Conservation (phyloP, 306 rosid genomes). For the Vicia sativa region DNA sequence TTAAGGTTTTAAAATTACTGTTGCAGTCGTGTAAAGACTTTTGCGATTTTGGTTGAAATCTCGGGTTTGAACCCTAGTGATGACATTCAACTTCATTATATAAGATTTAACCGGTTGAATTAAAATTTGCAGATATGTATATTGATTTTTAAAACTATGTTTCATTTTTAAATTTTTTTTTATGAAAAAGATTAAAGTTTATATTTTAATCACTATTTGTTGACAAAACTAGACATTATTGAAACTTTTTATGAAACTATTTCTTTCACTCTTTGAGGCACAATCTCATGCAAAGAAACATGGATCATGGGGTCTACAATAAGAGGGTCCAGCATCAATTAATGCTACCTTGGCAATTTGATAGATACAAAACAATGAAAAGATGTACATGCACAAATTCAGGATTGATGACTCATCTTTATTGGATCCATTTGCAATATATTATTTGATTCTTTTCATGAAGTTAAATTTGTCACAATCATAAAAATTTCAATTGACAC, state of each 20-base stretch:
- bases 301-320: constrained; percentile 28
- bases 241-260: background rate
- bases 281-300: constrained; percentile 39
- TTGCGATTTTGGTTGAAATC: too few relatives aligned
- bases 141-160: background rate
- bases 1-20: too few relatives aligned
- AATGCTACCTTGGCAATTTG: constrained; percentile 42
- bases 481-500: constrained; percentile 25
- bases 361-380: constrained; percentile 30
- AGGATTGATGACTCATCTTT: constrained; percentile 30
- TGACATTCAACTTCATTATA: too few relatives aligned
- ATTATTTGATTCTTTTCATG: background rate
- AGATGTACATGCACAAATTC: constrained; percentile 23
- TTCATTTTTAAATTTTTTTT: too few relatives aligned
- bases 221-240: constrained; percentile 24
- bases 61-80: too few relatives aligned
- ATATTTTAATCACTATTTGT: constrained; percentile 14
- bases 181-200: constrained; percentile 4
- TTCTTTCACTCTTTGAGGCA: constrained; percentile 30
- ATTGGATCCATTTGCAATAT: constrained; percentile 23
- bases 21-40: too few relatives aligned
- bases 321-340: constrained; percentile 31
- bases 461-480: constrained; percentile 37
- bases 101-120: too few relatives aligned
- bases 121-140: too few relatives aligned